A percentile compares a stretch with the other conserved stretches of the same genome.
Conservation (phyloP, 345 rosid species). For the Anacardium occidentale region DNA sequence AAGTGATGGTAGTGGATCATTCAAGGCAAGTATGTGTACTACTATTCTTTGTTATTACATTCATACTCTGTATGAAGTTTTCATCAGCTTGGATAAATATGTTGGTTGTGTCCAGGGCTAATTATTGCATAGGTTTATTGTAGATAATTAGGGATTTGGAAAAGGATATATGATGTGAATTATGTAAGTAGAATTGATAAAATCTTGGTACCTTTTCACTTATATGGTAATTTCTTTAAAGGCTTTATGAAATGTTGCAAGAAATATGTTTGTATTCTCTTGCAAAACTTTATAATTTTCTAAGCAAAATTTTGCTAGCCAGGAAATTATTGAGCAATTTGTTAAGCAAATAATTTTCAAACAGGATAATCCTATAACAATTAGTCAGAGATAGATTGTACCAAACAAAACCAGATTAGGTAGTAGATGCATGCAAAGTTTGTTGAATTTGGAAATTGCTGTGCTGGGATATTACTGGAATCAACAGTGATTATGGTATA, state of each 20-base stretch:
- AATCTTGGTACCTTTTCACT: not conserved
- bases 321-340: not conserved
- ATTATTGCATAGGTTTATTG: not conserved
- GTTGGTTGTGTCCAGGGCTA: not conserved
- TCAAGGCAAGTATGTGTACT: constrained; percentile 50
- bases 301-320: not conserved
- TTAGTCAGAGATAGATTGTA: too few relatives aligned
- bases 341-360: not conserved
- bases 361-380: too few relatives aligned
- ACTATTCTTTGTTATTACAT: constrained; percentile 17
- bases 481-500: too few relatives aligned
- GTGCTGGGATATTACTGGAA: too few relatives aligned
- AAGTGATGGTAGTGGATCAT: constrained; percentile 69
- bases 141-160: not conserved
- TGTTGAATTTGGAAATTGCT: too few relatives aligned
- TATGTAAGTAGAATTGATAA: not conserved
- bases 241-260: not conserved
- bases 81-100: not conserved
- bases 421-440: too few relatives aligned
- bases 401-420: too few relatives aligned
- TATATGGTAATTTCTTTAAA: not conserved
- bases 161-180: not conserved
- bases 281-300: not conserved
- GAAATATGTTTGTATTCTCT: too few relatives aligned
- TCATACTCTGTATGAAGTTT: not conserved